Conservation (phyloP, 306 rosid species). For the Quercus engelmannii region DNA sequence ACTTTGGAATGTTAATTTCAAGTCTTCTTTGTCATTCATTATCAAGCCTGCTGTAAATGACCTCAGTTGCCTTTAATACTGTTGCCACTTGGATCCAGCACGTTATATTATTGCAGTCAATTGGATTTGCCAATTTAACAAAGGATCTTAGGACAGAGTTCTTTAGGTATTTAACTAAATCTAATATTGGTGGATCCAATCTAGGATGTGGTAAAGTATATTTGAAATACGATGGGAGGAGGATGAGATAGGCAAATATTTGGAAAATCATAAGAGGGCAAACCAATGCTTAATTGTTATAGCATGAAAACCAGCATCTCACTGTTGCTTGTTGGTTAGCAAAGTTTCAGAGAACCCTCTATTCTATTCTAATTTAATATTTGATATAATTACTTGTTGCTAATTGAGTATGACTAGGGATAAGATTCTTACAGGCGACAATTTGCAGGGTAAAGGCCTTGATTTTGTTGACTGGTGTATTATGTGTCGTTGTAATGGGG, state of each 20-base stretch:
- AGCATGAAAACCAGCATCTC: background rate
- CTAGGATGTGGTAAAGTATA: too few relatives aligned
- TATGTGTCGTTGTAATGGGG: too few relatives aligned
- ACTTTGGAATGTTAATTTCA: background rate
- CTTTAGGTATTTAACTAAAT: background rate
- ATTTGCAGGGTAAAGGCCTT: too few relatives aligned
- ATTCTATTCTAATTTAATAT: background rate
- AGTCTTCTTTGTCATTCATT: background rate
- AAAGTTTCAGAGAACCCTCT: background rate
- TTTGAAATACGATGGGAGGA: background rate
- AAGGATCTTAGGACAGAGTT: background rate
- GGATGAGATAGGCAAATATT: background rate
- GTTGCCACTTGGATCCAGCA: background rate
- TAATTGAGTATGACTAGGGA: background rate
- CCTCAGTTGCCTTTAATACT: background rate
- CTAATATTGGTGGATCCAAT: background rate
- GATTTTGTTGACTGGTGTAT: too few relatives aligned
- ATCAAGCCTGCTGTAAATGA: background rate
- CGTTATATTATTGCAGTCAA: background rate
- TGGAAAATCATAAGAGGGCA: background rate
- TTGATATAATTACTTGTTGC: background rate
- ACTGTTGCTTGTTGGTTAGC: background rate
- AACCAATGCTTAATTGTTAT: background rate
- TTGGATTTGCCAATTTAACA: background rate
- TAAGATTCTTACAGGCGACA: too few relatives aligned